phyloP scores from a whole-genome alignment of 1,284 basidiomycete species.

The Tilletiopsis washingtonensis region DNA sequence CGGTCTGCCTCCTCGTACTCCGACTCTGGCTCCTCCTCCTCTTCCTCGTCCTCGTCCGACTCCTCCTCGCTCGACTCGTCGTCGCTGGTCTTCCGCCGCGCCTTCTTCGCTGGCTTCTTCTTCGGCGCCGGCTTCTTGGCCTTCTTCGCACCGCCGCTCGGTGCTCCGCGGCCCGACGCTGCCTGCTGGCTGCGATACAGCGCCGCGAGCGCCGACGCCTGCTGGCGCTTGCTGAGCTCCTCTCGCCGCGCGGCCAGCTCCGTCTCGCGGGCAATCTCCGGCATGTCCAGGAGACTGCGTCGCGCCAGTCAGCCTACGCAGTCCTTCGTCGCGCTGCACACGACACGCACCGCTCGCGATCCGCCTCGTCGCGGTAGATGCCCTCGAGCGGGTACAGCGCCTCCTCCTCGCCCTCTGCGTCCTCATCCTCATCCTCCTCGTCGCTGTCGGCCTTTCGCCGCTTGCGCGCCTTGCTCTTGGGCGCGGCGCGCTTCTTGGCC shows the following conservation, averaged over 20 bases:
- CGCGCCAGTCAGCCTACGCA: background rate
- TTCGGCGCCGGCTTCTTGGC: slow-evolving; percentile 77
- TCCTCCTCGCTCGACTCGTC: slow-evolving; percentile 7
- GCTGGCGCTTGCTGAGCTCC: slow-evolving; percentile 67
- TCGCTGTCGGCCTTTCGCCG: slow-evolving; percentile 24
- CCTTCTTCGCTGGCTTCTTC: slow-evolving; percentile 52
- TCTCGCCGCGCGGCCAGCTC: slow-evolving; percentile 71
- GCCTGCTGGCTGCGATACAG: slow-evolving; percentile 64
- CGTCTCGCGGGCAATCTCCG: slow-evolving; percentile 79
- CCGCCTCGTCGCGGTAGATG: slow-evolving; percentile 74
- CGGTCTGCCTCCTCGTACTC: background rate
- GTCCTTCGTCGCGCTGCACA: background rate
- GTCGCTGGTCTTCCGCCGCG: slow-evolving; percentile 1
- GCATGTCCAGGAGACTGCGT: slow-evolving; percentile 64
- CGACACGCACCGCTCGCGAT: slow-evolving; percentile 63
- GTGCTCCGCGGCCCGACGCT: slow-evolving; percentile 17
- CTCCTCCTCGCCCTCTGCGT: slow-evolving; percentile 2
- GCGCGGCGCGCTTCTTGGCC: background rate
- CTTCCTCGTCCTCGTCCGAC: slow-evolving; percentile 50
- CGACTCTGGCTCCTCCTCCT: slow-evolving; percentile 51
- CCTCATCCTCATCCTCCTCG: slow-evolving; percentile 12
- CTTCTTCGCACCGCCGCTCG: slow-evolving; percentile 67
- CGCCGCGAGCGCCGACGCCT: slow-evolving; percentile 65
- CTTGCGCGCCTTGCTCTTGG: background rate
- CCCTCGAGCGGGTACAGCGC: slow-evolving; percentile 77